Conservation (phyloP, 2,329 filamentous ascomycete genomes). For the Emmonsia crescens region DNA sequence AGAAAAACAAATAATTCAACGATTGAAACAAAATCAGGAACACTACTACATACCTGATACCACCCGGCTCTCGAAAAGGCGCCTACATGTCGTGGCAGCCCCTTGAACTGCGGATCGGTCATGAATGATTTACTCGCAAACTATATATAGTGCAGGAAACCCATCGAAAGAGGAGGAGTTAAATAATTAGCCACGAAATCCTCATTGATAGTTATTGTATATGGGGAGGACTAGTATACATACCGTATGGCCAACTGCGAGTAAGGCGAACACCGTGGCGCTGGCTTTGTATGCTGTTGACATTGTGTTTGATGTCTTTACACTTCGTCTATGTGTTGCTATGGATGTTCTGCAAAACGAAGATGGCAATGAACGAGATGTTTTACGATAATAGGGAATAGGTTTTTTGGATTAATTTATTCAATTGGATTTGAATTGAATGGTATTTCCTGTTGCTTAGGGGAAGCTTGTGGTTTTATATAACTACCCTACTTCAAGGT, state of each 20-base stretch:
- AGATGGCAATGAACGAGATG: not conserved
- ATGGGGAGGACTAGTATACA: not conserved
- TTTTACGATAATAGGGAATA: not conserved
- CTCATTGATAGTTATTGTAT: not conserved
- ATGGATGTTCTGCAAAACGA: not conserved
- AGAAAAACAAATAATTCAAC: not conserved
- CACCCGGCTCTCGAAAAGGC: conserved; percentile 18
- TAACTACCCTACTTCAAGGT: no score
- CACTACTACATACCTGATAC: conserved; percentile 18
- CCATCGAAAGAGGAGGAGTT: not conserved
- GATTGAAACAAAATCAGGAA: not conserved
- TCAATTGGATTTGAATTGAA: not conserved
- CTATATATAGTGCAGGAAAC: no score
- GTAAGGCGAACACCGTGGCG: conserved; percentile 14
- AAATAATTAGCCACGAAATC: not conserved
- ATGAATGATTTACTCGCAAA: conserved; percentile 16
- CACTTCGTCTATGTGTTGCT: not conserved
- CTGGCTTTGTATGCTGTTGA: not conserved
- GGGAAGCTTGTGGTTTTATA: no score
- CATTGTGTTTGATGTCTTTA: not conserved
- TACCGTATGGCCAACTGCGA: conserved; percentile 20
- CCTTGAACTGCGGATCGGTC: conserved; percentile 17
- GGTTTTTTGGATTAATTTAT: not conserved
- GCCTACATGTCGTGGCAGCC: conserved; percentile 7
- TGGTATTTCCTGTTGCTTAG: not conserved